A percentile compares a stretch with the other conserved stretches of the same genome.
Evolutionary conservation across 2,329 filamentous ascomycete species (phyloP).

Genomic region (Pseudocercospora pini-densiflorae): DNA sequence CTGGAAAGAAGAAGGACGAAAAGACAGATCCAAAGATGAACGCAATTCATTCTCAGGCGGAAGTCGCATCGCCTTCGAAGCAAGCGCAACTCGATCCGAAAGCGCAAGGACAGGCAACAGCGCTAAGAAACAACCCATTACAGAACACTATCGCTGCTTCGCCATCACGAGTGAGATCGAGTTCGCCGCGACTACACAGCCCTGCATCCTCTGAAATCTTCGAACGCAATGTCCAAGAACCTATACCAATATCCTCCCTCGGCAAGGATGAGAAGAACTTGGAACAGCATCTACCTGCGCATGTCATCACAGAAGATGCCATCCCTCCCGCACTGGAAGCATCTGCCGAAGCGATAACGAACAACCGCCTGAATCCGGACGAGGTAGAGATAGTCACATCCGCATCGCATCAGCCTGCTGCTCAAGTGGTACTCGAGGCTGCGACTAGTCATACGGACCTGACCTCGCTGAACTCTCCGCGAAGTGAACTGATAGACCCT

Average conservation of each 20-base stretch:
- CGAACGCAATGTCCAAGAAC: slow-evolving; percentile 90
- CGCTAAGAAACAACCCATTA: slow-evolving; percentile 32
- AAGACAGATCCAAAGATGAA: slow-evolving; percentile 11
- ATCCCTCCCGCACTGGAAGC: slow-evolving; percentile 92
- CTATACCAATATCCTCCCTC: slow-evolving; percentile 45
- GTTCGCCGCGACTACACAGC: slow-evolving; percentile 76
- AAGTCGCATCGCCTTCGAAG: slow-evolving; percentile 15
- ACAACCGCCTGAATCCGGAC: slow-evolving; percentile 81
- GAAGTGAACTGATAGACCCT: slow-evolving; percentile 7
- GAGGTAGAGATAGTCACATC: slow-evolving; percentile 93
- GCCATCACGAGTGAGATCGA: slow-evolving; percentile 60
- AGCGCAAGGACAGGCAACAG: slow-evolving; percentile 22
- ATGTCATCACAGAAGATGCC: slow-evolving; percentile 92
- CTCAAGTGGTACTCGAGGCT: slow-evolving; percentile 60
- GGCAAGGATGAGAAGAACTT: slow-evolving; percentile 42
- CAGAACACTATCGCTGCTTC: slow-evolving; percentile 32
- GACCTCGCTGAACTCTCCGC: slow-evolving; percentile 29
- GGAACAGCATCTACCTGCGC: slow-evolving; percentile 79
- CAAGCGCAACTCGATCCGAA: slow-evolving; percentile 23
- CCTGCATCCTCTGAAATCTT: slow-evolving; percentile 82
- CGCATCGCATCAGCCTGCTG: slow-evolving; percentile 78
- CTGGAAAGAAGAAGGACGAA: slow-evolving; percentile 25
- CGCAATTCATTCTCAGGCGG: slow-evolving; percentile 13
- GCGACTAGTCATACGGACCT: slow-evolving; percentile 37
- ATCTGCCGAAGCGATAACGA: slow-evolving; percentile 89